Conservation (phyloP, 2,329 filamentous ascomycete species). For the Cylindrodendrum hubeiense region DNA sequence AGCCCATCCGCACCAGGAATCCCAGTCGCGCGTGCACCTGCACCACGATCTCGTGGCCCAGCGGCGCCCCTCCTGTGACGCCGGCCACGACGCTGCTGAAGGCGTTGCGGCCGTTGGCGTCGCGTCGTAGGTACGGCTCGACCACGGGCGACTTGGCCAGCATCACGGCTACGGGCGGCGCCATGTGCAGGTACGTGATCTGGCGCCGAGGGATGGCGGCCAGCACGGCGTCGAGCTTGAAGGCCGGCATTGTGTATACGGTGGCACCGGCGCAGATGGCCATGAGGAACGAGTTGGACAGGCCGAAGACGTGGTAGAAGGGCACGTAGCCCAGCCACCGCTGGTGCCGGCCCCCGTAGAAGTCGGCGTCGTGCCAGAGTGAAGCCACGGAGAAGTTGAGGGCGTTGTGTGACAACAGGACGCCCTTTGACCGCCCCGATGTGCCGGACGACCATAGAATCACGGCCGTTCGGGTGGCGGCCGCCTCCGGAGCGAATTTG, state of each 20-base stretch:
- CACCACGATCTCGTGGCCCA: conserved; percentile 65
- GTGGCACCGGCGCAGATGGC: conserved; percentile 65
- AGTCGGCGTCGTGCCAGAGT: conserved; percentile 63
- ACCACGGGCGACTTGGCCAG: conserved; percentile 79
- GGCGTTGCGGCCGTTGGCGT: conserved; percentile 59
- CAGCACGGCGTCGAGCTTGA: conserved; percentile 76
- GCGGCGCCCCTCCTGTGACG: conserved; percentile 74
- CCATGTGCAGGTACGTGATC: conserved; percentile 75
- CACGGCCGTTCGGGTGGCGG: conserved; percentile 67
- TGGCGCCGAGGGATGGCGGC: conserved; percentile 69
- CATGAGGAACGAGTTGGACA: conserved; percentile 68
- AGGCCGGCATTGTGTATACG: conserved; percentile 78
- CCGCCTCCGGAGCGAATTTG: conserved; percentile 49
- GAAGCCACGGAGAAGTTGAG: conserved; percentile 68
- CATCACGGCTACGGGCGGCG: conserved; percentile 78
- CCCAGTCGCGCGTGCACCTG: conserved; percentile 73
- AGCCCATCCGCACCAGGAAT: conserved; percentile 68
- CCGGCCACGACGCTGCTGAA: conserved; percentile 67
- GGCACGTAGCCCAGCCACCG: conserved; percentile 74
- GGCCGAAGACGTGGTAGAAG: conserved; percentile 76
- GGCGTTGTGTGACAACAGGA: conserved; percentile 77
- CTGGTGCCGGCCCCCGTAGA: conserved; percentile 52
- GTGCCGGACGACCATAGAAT: conserved; percentile 69
- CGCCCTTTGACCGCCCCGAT: conserved; percentile 81
- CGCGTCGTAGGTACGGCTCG: conserved; percentile 66